Evolutionary conservation across 495 filamentous ascomycete genomes (phyloP), one percentile per base, ranked within the genome.

Genomic region (Glutinoglossum americanum): DNA sequence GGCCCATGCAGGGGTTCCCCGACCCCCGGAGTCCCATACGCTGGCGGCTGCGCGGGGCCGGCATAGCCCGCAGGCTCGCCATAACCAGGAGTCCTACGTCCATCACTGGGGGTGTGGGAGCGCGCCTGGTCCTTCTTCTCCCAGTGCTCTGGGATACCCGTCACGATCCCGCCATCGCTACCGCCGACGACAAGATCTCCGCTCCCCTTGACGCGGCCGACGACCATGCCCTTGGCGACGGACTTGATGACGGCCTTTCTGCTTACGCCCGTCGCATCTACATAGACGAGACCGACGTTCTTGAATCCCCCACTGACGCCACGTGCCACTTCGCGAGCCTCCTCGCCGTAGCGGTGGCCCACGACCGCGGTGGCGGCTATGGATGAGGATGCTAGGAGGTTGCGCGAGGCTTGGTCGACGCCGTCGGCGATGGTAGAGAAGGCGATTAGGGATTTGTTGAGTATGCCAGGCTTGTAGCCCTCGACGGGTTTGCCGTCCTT

Each of bases 161-260:
- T 49, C 66, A 69, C 61, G 4, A 69, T 69, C 1, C 82, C 80
- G n/a, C 84, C 82, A 60, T 87, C 84, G 15, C 83, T 86, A 45
- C 79, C 80, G 17, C 90, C 87, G 45, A 96, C 85, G 8, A 97
- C 78, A 25, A 94, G 74, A 59, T 90, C 79, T n/a, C 89, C 83
- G 6, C 84, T 86, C 28, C 88, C 82, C 26, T 75, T 76, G 62
- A 95, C 90, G 51, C 79, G 80, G 17, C 92, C 92, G 19, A 98
- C 84, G 0, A 97, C 86, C 90, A 96, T 94, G n/a, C 93, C 92
- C 71, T 94, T 96, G 23, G 93, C 92, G 5, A 98, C 92, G 2
- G 74, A 76, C 72, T 93, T 98, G 60, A 98, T 78, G 54, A 98
- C 76, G 0, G 93, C 93, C 60, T 83, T 75, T 13, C 92, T 74